Evolutionary conservation across 768 basidiomycete genomes (phyloP).

Genomic region (Amanita pallidorosea): DNA sequence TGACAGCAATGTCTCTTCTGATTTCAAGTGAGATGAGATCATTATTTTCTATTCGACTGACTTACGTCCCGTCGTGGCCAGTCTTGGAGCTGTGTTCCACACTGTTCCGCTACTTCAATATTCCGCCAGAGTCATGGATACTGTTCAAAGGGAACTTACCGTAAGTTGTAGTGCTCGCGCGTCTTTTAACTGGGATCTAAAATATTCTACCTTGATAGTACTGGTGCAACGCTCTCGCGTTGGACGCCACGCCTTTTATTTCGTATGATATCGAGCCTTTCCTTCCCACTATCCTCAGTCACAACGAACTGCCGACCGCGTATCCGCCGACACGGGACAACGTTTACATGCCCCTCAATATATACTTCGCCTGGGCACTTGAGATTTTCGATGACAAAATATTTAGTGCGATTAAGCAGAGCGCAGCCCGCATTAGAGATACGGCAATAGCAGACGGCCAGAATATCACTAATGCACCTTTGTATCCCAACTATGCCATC

Average conservation of each 20-base stretch:
- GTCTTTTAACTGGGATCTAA: constrained; percentile 11
- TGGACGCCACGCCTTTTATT: constrained; percentile 9
- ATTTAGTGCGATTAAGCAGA: constrained; percentile 22
- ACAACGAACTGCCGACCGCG: constrained; percentile 26
- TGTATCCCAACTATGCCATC: constrained; percentile 34
- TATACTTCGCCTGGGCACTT: constrained; percentile 16
- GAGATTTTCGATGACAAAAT: constrained; percentile 15
- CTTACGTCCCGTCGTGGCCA: neutral
- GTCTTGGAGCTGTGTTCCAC: constrained; percentile 17
- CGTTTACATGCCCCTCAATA: constrained; percentile 17
- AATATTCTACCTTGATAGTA: neutral
- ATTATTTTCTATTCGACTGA: constrained; percentile 4
- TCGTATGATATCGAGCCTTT: constrained; percentile 35
- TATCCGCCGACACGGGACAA: constrained; percentile 26
- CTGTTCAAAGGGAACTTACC: constrained; percentile 25
- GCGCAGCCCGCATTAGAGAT: constrained; percentile 23
- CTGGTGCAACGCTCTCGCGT: neutral
- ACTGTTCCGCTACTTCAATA: constrained; percentile 25
- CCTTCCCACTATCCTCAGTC: constrained; percentile 27
- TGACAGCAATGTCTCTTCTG: constrained; percentile 17
- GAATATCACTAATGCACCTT: constrained; percentile 19
- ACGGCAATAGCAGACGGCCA: constrained; percentile 22
- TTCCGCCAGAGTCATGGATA: constrained; percentile 18
- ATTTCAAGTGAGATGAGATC: constrained; percentile 4
- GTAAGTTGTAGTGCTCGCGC: constrained; percentile 11